Percentiles rank a stretch among this genome's conserved stretches.
Conservation (phyloP, 345 rosid genomes). For the Salix suchowensis region DNA sequence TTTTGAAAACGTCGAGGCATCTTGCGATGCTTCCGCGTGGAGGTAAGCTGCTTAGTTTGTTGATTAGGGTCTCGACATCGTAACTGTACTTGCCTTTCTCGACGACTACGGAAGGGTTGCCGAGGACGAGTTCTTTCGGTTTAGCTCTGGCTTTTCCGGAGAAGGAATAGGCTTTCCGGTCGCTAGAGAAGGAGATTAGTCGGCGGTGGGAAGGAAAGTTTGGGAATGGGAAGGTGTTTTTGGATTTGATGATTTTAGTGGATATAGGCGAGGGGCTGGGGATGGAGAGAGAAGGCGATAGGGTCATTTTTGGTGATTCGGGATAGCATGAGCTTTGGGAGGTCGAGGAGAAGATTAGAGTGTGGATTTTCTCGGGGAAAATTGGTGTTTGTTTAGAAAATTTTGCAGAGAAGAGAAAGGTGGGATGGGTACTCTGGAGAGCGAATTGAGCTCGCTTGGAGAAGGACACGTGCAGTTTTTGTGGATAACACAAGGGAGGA, state of each 20-base stretch:
- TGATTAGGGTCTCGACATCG: conserved; percentile 91
- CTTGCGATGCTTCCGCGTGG: conserved; percentile 97
- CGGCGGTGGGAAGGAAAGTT: conserved; percentile 16
- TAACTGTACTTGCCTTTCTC: conserved; percentile 94
- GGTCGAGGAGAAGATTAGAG: not conserved
- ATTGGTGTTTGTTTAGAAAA: no score
- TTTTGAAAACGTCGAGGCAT: conserved; percentile 74
- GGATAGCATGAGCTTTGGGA: conserved; percentile 22
- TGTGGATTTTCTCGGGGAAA: conserved; percentile 6
- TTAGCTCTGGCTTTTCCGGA: conserved; percentile 38
- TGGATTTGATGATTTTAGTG: conserved; percentile 23
- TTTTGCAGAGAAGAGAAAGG: not conserved
- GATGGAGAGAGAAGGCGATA: conserved; percentile 24
- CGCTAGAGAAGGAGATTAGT: conserved; percentile 28
- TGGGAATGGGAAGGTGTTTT: conserved; percentile 34
- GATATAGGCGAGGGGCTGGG: conserved; percentile 13
- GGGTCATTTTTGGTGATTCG: conserved; percentile 29
- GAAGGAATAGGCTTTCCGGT: conserved; percentile 17
- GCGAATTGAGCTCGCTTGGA: not conserved
- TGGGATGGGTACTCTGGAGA: not conserved
- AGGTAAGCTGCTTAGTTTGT: conserved; percentile 94
- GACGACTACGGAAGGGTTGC: conserved; percentile 65
- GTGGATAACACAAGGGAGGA: conserved; percentile 33
- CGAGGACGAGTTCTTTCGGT: conserved; percentile 62
- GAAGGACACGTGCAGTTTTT: conserved; percentile 46